These are phyloP conservation scores for Colletotrichum brevisporum DNA, from an alignment of 2,329 filamentous ascomycete genomes.

Conservation along the genomic window DNA sequence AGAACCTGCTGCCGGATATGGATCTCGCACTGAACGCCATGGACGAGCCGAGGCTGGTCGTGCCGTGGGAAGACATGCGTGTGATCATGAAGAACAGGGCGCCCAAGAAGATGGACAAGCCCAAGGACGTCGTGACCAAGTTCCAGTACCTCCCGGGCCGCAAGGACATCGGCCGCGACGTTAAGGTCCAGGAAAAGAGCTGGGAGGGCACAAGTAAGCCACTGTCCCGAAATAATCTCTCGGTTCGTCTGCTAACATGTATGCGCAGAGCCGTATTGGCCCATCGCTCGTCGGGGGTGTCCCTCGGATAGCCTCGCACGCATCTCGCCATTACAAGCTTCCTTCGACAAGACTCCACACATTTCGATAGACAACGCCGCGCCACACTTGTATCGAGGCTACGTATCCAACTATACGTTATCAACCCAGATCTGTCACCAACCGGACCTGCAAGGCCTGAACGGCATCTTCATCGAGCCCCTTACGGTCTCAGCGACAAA, in stretches of 20 bases:
- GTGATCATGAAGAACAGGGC: slow-evolving; percentile 66
- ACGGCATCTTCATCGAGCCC: slow-evolving; percentile 75
- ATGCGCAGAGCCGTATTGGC: slow-evolving; percentile 66
- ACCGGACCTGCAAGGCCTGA: slow-evolving; percentile 72
- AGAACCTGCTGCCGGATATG: slow-evolving; percentile 74
- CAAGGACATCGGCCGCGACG: slow-evolving; percentile 51
- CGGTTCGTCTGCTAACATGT: not conserved
- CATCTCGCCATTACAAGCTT: slow-evolving; percentile 54
- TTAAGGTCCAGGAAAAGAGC: slow-evolving; percentile 55
- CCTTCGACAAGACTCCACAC: slow-evolving; percentile 60
- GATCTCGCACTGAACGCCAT: slow-evolving; percentile 77
- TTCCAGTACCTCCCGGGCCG: slow-evolving; percentile 60
- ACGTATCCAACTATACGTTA: slow-evolving; percentile 73
- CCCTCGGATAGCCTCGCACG: slow-evolving; percentile 74
- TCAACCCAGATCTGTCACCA: slow-evolving; percentile 76
- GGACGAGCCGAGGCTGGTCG: slow-evolving; percentile 76
- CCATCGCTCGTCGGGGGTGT: slow-evolving; percentile 71
- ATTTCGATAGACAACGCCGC: slow-evolving; percentile 62
- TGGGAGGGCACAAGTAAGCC: slow-evolving; percentile 66
- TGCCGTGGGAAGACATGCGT: slow-evolving; percentile 74
- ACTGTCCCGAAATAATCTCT: not conserved
- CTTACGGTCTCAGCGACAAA: slow-evolving; percentile 69
- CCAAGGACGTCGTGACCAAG: slow-evolving; percentile 59
- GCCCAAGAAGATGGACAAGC: slow-evolving; percentile 59
- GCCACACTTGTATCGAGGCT: slow-evolving; percentile 68